A percentile compares a stretch with the other conserved stretches of the same genome.
These are phyloP conservation scores for Melanomma pulvis-pyrius DNA, from an alignment of 495 filamentous ascomycete species.

Conservation along the genomic window DNA sequence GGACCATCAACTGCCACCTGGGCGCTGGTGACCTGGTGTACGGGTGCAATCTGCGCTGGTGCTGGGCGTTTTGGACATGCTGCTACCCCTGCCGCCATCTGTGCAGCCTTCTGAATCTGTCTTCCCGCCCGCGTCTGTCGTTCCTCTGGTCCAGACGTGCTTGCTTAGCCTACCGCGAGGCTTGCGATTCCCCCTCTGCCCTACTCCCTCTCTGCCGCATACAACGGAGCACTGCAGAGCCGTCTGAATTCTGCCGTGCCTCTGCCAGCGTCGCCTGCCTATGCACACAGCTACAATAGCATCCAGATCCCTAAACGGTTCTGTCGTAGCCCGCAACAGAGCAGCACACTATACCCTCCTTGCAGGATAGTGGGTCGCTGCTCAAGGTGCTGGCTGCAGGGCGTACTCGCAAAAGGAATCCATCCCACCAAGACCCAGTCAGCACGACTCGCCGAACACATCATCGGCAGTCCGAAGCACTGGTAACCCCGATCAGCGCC, in stretches of 20 bases:
- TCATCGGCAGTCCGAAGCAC: slow-evolving; percentile 12
- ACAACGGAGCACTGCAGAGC: neutral
- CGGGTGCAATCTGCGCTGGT: slow-evolving; percentile 7
- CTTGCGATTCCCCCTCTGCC: neutral
- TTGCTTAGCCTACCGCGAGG: slow-evolving; percentile 5
- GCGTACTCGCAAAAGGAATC: slow-evolving; percentile 6
- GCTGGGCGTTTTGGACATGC: slow-evolving; percentile 22
- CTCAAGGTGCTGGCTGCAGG: slow-evolving; percentile 4
- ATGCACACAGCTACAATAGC: neutral
- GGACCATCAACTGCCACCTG: neutral
- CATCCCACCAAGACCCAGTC: slow-evolving; percentile 11
- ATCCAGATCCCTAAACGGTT: too few species aligned
- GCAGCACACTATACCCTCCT: slow-evolving; percentile 25
- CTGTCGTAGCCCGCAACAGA: neutral
- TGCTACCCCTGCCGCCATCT: slow-evolving; percentile 4
- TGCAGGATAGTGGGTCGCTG: slow-evolving; percentile 14
- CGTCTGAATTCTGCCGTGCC: neutral
- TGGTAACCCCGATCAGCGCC: slow-evolving; percentile 15
- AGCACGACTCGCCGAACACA: slow-evolving; percentile 10
- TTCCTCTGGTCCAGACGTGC: neutral
- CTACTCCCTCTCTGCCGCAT: neutral
- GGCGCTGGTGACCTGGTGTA: slow-evolving; percentile 18
- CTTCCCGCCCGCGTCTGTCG: neutral
- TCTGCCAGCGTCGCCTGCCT: neutral
- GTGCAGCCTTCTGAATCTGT: slow-evolving; percentile 11